Base-by-base conservation (phyloP, 2,329 filamentous ascomycete genomes). In the Penicillium sp. region DNA sequence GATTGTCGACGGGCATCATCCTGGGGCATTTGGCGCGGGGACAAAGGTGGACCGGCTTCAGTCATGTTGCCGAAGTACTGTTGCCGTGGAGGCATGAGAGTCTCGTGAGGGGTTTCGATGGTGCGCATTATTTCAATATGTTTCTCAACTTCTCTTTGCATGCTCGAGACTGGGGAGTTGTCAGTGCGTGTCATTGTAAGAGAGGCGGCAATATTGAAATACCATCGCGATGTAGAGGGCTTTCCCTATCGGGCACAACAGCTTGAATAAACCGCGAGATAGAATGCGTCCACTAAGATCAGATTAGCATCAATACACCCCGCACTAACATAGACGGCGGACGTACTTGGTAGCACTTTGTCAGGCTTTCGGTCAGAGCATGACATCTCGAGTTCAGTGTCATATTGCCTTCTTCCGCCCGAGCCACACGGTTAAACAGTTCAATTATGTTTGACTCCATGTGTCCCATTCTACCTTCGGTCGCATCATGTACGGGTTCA, bases 381-480 rank as follows among this genome's bases (percentile, higher is more conserved):
- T 94, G 89, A 69, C 91, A 92, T 74, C 89, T 93, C 61, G 89
- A 80, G 65, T 88, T 89, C 76, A 97, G 82, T 64, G 88, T 86
- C 50, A 90, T 85, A 53, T 90, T 87, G 47, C 83, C 87, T 68
- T 97, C 93, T 71, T 97, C 94, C 59, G 89, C 89, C 57, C 92
- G 86, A 66, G 89, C 83, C 55, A 97, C 78, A 61, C 92, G 85
- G 42, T 81, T 78, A 70, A 87, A 87, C 68, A 96, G 80, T 57
- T 96, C 93, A 71, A 89, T 95, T 43, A 96, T 75, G 20, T 85
- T 86, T 69, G 94, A 89, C 72, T 99, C 94, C 26, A 97, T 78
- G 62, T 82, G 83, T 61, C 84, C 81, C 55, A 97, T 73, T 63
- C 92, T 83, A 46, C 85, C 84, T 66, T 99, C 93, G 13, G 87